Evolutionary conservation across 164 flowering plant species (phyloP), one percentile per base, ranked within the genome.

Genomic region (Warburgia ugandensis): DNA sequence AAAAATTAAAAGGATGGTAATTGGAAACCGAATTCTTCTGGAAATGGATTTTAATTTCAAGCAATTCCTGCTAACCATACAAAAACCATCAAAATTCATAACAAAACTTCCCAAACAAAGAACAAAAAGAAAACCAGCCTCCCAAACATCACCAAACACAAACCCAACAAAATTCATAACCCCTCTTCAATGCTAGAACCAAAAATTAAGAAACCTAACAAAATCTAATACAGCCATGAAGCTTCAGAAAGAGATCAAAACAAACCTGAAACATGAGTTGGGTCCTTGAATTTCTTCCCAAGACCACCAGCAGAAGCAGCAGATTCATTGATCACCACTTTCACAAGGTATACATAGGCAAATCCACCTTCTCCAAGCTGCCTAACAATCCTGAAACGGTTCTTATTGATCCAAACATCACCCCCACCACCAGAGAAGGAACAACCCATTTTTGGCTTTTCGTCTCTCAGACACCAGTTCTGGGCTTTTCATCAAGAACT

Each of bases 321-420:
- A 11, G 76, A 48, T 22, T 79, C 86, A 25, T 67, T 6, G 44
- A 55, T 13, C 8, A 86, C 56, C 66, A 88, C 96, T 64, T 86
- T 86, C 43, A 92, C 96, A 13, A 92, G 71, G 37, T 28, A 92
- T 26, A 92, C 95, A 43, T 50, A 86, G 5, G 96, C 96, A 55
- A 88, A 84, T 2, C 95, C 98, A 48, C 96, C 98, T 67, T 88
- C 99, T 0, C 96, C 97, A 21, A 92, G 83, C 72, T 81, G 98
- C 76, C 86, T 72, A 39, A 88, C 44, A 68, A 92, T 72, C 75
- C 79, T 78, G 73, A 78, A 92, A 42, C 96, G 68, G 64, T 83
- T 92, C 68, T 92, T 94, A 52, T 92, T 92, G 84, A 92, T 92
- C 98, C 98, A 92, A 32, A 92, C 98, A 58, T 92, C 96, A 6